A percentile compares a stretch with the other conserved stretches of the same genome.
phyloP scores from a whole-genome alignment of 768 basidiomycete species.

The Amanita polypyramis region DNA sequence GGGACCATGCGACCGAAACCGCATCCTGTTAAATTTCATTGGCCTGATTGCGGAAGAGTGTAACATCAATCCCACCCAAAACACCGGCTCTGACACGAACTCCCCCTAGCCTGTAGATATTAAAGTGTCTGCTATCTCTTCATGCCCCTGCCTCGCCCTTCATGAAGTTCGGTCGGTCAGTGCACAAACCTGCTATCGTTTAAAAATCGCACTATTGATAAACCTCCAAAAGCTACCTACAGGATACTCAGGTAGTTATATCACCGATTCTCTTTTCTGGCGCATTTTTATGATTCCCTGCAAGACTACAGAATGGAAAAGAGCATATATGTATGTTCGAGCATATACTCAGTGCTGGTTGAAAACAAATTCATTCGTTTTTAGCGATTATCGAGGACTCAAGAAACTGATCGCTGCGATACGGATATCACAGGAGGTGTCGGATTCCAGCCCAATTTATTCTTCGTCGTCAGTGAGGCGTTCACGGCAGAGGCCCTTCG shows the following conservation, averaged over 20 bases:
- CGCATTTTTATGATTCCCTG: slow-evolving; percentile 1
- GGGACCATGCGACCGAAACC: background rate
- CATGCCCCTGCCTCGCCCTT: background rate
- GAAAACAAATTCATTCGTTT: slow-evolving; percentile 1
- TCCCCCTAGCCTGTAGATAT: background rate
- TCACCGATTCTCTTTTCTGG: background rate
- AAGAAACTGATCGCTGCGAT: slow-evolving; percentile 58
- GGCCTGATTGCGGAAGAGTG: background rate
- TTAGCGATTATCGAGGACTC: slow-evolving; percentile 62
- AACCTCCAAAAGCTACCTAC: slow-evolving; percentile 39
- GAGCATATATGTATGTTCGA: slow-evolving; percentile 46
- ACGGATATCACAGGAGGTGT: slow-evolving; percentile 25
- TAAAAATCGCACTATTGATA: background rate
- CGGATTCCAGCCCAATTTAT: slow-evolving; percentile 9
- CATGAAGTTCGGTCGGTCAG: slow-evolving; percentile 57
- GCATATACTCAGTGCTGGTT: slow-evolving; percentile 3
- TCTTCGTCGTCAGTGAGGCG: slow-evolving; percentile 8
- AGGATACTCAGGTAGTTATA: slow-evolving; percentile 49
- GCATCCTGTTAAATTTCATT: background rate
- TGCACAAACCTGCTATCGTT: slow-evolving; percentile 3
- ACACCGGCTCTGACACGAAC: background rate
- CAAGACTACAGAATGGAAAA: slow-evolving; percentile 69
- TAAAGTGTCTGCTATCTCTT: background rate
- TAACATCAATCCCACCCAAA: background rate
- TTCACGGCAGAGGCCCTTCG: slow-evolving; percentile 9